Conservation (phyloP, 208 protist genomes). For the Trypanosoma brucei region DNA sequence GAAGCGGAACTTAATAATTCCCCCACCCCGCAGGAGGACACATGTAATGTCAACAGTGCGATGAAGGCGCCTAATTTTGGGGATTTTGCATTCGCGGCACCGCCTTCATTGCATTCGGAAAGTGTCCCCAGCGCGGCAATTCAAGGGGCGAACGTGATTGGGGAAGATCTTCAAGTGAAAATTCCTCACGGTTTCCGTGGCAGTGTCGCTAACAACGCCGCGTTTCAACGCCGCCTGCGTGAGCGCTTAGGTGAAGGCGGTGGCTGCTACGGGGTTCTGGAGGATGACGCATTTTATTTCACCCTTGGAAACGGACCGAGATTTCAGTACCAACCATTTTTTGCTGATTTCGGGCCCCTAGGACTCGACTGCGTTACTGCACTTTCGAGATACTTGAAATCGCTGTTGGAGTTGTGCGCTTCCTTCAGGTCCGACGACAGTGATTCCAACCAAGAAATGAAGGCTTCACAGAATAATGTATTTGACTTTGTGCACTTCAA, state of each 20-base stretch:
- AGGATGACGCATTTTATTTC: constrained; percentile 37
- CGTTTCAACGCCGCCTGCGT: constrained; percentile 16
- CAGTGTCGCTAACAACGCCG: not conserved
- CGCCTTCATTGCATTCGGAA: not conserved
- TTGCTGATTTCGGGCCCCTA: constrained; percentile 92
- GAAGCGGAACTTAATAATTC: not conserved
- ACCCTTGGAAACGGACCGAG: constrained; percentile 26
- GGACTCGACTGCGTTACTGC: constrained; percentile 71
- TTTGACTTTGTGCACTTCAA: too few species aligned
- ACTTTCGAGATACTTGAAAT: constrained; percentile 57
- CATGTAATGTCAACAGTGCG: not conserved
- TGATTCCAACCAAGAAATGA: not conserved
- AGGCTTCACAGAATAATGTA: not conserved
- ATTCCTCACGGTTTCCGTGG: not conserved
- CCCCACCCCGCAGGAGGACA: not conserved
- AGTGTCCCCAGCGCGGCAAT: not conserved
- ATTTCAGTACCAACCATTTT: constrained; percentile 89
- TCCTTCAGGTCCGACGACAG: constrained; percentile 16
- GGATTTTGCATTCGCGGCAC: not conserved
- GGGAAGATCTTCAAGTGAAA: not conserved
- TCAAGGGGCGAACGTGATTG: not conserved
- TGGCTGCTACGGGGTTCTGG: constrained; percentile 4
- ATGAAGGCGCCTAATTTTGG: too few species aligned
- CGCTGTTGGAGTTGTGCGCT: constrained; percentile 28
- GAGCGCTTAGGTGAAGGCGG: constrained; percentile 12